These are phyloP conservation scores for Iberis pinnata DNA, from an alignment of 345 rosid species.

Conservation along the genomic window DNA sequence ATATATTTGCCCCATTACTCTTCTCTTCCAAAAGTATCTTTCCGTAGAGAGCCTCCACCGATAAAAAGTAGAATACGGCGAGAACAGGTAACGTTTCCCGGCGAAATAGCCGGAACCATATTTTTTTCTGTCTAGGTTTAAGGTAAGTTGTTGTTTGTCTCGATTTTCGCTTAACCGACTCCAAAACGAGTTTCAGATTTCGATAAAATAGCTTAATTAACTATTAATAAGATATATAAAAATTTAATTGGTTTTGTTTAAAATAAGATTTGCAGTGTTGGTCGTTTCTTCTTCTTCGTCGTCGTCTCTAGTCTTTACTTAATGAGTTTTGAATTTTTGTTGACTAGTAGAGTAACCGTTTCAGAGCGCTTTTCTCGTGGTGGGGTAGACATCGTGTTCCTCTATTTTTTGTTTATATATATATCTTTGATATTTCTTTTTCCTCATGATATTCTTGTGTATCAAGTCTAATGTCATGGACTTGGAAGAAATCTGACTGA, in stretches of 20 bases:
- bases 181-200: too few species aligned
- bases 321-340: conserved; percentile 23
- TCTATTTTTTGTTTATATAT: too few species aligned
- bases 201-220: background rate
- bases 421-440: background rate
- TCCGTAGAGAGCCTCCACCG: too few species aligned
- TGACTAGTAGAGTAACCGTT: conserved; percentile 24
- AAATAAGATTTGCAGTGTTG: conserved; percentile 6
- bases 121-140: too few species aligned
- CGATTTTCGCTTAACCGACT: too few species aligned
- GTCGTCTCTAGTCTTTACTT: background rate
- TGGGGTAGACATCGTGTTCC: background rate
- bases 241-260: background rate
- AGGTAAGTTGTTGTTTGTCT: too few species aligned
- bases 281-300: conserved; percentile 3
- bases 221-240: background rate
- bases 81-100: too few species aligned
- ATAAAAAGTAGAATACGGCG: too few species aligned
- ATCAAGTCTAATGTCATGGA: conserved; percentile 1
- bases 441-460: background rate
- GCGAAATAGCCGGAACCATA: too few species aligned
- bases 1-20: too few species aligned
- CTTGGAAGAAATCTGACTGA: background rate
- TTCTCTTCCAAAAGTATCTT: too few species aligned
- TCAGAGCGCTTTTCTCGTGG: background rate